phyloP scores from a whole-genome alignment of 2,329 filamentous ascomycete species.

The Sporothrix variecibatus region DNA sequence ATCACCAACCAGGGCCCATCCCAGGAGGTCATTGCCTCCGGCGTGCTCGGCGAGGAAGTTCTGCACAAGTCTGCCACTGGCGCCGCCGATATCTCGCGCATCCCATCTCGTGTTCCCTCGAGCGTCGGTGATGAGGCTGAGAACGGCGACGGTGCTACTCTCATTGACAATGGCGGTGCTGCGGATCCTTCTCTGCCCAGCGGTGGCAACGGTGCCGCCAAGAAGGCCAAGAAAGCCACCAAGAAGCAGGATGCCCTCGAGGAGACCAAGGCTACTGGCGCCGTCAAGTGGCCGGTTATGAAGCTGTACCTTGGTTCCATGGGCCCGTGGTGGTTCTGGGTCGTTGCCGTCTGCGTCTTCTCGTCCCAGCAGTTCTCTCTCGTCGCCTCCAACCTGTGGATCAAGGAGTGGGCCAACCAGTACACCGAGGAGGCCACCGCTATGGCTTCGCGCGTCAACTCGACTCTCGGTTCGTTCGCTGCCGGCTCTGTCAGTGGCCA shows the following conservation, averaged over 20 bases:
- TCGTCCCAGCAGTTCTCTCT: conserved; percentile 79
- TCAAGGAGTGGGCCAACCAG: conserved; percentile 90
- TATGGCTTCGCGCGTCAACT: conserved; percentile 3
- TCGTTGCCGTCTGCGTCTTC: conserved; percentile 73
- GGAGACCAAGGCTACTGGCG: conserved; percentile 80
- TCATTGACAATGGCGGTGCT: conserved; percentile 54
- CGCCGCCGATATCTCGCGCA: conserved; percentile 69
- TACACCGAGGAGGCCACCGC: conserved; percentile 56
- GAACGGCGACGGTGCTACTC: conserved; percentile 54
- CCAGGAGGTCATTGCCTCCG: conserved; percentile 78
- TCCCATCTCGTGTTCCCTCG: conserved; percentile 77
- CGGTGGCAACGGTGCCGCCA: conserved; percentile 47
- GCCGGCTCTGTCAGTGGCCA: background rate
- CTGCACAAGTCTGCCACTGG: conserved; percentile 68
- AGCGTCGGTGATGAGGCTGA: conserved; percentile 67
- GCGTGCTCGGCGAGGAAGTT: conserved; percentile 83
- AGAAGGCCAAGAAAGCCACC: conserved; percentile 62
- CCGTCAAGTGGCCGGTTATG: conserved; percentile 86
- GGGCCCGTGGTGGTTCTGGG: conserved; percentile 98
- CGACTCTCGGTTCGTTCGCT: conserved; percentile 18
- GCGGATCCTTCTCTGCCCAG: conserved; percentile 49
- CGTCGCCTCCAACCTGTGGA: conserved; percentile 91
- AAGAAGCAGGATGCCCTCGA: conserved; percentile 59
- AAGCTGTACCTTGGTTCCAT: conserved; percentile 83
- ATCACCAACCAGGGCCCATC: conserved; percentile 75